phyloP scores from a whole-genome alignment of 345 rosid genomes.

The Kernera saxatilis region DNA sequence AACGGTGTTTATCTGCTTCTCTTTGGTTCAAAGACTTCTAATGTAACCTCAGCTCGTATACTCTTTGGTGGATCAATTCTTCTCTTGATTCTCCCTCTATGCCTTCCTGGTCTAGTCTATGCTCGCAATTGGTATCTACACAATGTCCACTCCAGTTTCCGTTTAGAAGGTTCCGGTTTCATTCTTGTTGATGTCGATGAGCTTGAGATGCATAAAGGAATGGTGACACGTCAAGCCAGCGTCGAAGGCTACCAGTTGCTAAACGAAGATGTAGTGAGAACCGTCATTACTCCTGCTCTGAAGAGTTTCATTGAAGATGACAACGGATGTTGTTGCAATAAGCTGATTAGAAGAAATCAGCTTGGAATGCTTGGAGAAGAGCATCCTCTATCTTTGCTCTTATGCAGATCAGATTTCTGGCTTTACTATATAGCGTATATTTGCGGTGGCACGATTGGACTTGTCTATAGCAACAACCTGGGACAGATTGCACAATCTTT shows the following conservation, averaged over 20 bases:
- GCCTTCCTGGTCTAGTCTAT: constrained; percentile 70
- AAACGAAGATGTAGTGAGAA: constrained; percentile 16
- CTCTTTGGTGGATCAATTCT: constrained; percentile 68
- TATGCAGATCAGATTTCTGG: constrained; percentile 81
- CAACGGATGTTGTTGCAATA: constrained; percentile 38
- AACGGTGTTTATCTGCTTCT: constrained; percentile 84
- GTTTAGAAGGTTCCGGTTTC: constrained; percentile 52
- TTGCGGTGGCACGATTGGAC: constrained; percentile 95
- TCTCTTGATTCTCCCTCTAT: constrained; percentile 62
- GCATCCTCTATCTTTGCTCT: constrained; percentile 49
- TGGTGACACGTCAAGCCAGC: constrained; percentile 43
- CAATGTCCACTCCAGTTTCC: constrained; percentile 59
- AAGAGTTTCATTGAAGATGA: constrained; percentile 32
- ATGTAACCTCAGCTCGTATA: constrained; percentile 37
- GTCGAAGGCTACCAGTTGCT: constrained; percentile 30
- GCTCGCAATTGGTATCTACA: constrained; percentile 74
- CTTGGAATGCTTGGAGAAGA: constrained; percentile 76
- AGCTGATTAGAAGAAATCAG: constrained; percentile 47
- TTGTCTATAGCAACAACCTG: constrained; percentile 85
- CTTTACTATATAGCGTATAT: constrained; percentile 76
- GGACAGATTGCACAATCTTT: constrained; percentile 91
- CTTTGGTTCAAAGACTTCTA: constrained; percentile 43
- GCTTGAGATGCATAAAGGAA: constrained; percentile 79
- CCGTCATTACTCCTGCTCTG: constrained; percentile 4
- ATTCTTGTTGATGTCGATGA: constrained; percentile 72